Evolutionary conservation across 1,284 basidiomycete species (phyloP).

Genomic region (Tremellales sp.): DNA sequence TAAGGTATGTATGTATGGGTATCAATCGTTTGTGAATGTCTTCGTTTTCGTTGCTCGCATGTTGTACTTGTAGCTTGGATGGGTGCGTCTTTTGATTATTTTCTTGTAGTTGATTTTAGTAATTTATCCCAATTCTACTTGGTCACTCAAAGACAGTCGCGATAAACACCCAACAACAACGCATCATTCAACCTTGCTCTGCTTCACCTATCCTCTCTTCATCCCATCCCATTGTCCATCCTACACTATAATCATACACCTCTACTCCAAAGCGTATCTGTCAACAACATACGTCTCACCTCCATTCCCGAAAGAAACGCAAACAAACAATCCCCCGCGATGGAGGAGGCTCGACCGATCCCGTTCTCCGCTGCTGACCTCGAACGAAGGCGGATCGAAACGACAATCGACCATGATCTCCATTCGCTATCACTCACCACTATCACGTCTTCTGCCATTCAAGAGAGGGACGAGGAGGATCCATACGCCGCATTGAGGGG

Average conservation of each 20-base stretch:
- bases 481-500: not conserved
- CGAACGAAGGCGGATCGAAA: constrained; percentile 43
- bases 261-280: constrained; percentile 4
- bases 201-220: constrained; percentile 2
- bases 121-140: constrained; percentile 1
- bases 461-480: too few species aligned
- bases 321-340: not conserved
- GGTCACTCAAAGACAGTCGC: not conserved
- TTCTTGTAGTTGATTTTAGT: not conserved
- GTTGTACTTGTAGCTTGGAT: not conserved
- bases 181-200: constrained; percentile 10
- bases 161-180: constrained; percentile 1
- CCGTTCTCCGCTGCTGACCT: constrained; percentile 31
- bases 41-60: too few species aligned
- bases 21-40: too few species aligned
- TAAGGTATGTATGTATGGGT: too few species aligned
- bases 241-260: not conserved
- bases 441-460: constrained; percentile 20
- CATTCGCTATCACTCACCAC: constrained; percentile 36
- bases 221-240: constrained; percentile 2
- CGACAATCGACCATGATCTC: constrained; percentile 43
- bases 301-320: not conserved
- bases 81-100: not conserved
- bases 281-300: not conserved
- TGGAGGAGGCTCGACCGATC: not conserved